Evolutionary conservation across 495 filamentous ascomycete genomes (phyloP), one percentile per base, ranked within the genome.

Genomic region (Parachaetomium inaequale): DNA sequence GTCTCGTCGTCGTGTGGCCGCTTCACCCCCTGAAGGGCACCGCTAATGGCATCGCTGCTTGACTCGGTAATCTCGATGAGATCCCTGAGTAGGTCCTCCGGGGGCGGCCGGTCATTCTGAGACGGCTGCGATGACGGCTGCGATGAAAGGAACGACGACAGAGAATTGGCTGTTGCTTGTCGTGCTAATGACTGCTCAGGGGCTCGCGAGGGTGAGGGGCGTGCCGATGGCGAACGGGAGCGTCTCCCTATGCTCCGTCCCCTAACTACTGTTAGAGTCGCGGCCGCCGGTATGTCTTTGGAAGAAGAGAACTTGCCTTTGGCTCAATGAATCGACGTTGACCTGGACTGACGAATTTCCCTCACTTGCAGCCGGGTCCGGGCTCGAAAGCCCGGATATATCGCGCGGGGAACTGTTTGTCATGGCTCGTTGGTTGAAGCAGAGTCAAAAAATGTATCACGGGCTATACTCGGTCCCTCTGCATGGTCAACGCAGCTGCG

Each of bases 311-410:
- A 23, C 49, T 25, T 51, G 72, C 72, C 68, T 66, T 26, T 64
- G 59, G 32, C 68, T 72, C 32, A 25, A 45, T n/a, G 47, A 46
- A 52, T 72, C 70, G 15, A 68, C 11, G 21, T 71, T 62, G 29
- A 66, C 66, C 25, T 72, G 68, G n/a, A 69, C 58, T 32, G 70
- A 72, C n/a, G 65, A 67, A 31, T 68, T 65, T 28, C 63, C 63
- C 26, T 72, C 72, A 46, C 70, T 69, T 8, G 38, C 59, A 19
- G 51, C 36, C n/a, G 58, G 45, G 7, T 61, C 66, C 7, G 62
- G 63, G 32, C 46, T 68, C 2, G 59, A 36, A 12, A 50, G 54
- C 45, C 63, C 55, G 12, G 57, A 36, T 25, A 58, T 10, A 25
- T 61, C 29, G 14, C 43, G 55, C 8, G 26, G 45, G n/a, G 17